These are phyloP conservation scores for Globisporangium viniferum DNA, from an alignment of 352 stramenopile species.

Conservation along the genomic window DNA sequence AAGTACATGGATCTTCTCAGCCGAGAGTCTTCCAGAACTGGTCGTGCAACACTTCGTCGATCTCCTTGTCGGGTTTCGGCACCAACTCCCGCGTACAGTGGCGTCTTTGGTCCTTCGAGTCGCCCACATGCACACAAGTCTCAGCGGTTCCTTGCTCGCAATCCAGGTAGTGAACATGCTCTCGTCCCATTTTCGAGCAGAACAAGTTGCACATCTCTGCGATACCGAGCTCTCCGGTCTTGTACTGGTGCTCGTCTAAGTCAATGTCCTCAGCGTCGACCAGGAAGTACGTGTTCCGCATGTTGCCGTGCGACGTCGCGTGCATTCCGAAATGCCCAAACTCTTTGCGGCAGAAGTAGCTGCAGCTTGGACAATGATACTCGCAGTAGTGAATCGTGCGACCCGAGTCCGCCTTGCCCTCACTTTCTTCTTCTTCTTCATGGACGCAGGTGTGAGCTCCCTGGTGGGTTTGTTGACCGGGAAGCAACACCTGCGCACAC, in stretches of 20 bases:
- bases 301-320: constrained; percentile 76
- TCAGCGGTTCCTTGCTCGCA: constrained; percentile 40
- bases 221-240: constrained; percentile 53
- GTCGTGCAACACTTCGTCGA: constrained; percentile 73
- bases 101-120: constrained; percentile 46
- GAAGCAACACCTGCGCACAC: constrained; percentile 35
- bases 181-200: constrained; percentile 77
- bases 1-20: constrained; percentile 72
- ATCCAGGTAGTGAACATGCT: constrained; percentile 71
- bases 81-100: constrained; percentile 59
- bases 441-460: constrained; percentile 42
- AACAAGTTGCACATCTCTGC: constrained; percentile 85
- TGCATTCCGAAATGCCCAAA: constrained; percentile 51
- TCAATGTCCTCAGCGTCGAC: constrained; percentile 60
- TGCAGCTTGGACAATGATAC: constrained; percentile 65
- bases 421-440: neutral
- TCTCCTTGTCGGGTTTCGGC: constrained; percentile 43
- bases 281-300: constrained; percentile 76
- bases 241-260: constrained; percentile 70
- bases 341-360: constrained; percentile 73
- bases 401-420: too few species aligned
- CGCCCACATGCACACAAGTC: constrained; percentile 50
- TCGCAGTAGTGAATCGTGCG: constrained; percentile 55
- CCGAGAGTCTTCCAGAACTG: constrained; percentile 74
- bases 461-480: constrained; percentile 37